These are phyloP conservation scores for Talinum fruticosum DNA, from an alignment of 148 eudicot genomes.

Conservation along the genomic window DNA sequence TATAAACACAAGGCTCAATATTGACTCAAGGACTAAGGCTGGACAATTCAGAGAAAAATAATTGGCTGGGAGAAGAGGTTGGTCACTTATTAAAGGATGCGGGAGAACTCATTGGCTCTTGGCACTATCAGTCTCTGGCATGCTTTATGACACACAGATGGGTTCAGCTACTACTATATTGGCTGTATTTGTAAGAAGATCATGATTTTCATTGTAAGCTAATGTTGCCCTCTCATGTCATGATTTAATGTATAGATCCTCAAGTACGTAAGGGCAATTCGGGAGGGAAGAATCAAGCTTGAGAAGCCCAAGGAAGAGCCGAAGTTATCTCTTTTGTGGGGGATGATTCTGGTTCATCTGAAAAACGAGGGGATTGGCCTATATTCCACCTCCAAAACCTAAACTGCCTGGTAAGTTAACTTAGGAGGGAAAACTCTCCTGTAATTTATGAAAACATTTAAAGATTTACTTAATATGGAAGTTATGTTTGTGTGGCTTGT, in stretches of 20 bases:
- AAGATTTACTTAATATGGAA: background rate
- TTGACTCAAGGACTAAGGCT: background rate
- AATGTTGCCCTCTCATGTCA: background rate
- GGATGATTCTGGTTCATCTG: conserved; percentile 63
- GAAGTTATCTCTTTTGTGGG: conserved; percentile 63
- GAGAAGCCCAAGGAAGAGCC: conserved; percentile 86
- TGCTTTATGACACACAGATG: background rate
- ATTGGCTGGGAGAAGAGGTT: background rate
- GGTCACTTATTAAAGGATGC: background rate
- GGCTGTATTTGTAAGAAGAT: background rate
- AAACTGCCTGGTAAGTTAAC: conserved; percentile 68
- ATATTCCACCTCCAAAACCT: conserved; percentile 89
- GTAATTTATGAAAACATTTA: too few relatives aligned
- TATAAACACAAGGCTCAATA: background rate
- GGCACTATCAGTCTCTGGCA: background rate
- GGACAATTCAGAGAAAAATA: background rate
- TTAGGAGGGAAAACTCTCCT: too few relatives aligned
- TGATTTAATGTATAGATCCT: conserved; percentile 46
- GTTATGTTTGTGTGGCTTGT: background rate
- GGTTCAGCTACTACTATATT: background rate
- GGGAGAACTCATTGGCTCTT: background rate
- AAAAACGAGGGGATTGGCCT: conserved; percentile 67
- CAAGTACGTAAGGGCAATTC: conserved; percentile 62
- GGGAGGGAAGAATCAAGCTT: conserved; percentile 76
- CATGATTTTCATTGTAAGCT: background rate